Conservation (phyloP, 1,284 basidiomycete genomes). For the Cutaneotrichosporon cavernicola region DNA sequence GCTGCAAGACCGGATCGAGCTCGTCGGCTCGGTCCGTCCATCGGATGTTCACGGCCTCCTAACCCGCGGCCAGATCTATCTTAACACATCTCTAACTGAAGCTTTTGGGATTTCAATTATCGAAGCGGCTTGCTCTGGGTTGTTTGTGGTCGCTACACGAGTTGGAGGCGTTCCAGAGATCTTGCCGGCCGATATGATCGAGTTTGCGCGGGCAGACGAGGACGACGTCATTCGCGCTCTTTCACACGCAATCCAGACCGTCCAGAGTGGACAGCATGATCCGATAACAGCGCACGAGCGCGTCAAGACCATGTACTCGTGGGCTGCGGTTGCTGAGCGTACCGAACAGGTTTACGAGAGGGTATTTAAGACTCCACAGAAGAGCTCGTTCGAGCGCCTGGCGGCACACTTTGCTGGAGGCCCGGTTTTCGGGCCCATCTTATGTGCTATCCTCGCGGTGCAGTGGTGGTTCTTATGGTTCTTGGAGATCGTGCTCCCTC, state of each 20-base stretch:
- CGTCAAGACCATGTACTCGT: slow-evolving; percentile 81
- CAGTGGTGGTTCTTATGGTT: slow-evolving; percentile 51
- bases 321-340: slow-evolving; percentile 74
- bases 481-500: slow-evolving; percentile 45
- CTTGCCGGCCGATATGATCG: slow-evolving; percentile 87
- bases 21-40: slow-evolving; percentile 78
- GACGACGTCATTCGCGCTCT: slow-evolving; percentile 82
- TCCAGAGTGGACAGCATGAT: slow-evolving; percentile 70
- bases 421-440: slow-evolving; percentile 53
- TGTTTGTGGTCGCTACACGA: slow-evolving; percentile 90
- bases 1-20: slow-evolving; percentile 84
- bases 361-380: slow-evolving; percentile 63
- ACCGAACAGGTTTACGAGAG: slow-evolving; percentile 79
- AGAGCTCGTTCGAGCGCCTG: slow-evolving; percentile 69
- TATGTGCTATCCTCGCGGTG: slow-evolving; percentile 55
- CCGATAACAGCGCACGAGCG: slow-evolving; percentile 73
- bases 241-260: slow-evolving; percentile 71
- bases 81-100: slow-evolving; percentile 95
- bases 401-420: slow-evolving; percentile 59
- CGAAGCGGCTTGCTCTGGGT: slow-evolving; percentile 90
- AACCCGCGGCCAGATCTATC: slow-evolving; percentile 78
- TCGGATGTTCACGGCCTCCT: slow-evolving; percentile 83
- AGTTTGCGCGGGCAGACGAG: slow-evolving; percentile 87
- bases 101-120: slow-evolving; percentile 95
- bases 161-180: slow-evolving; percentile 97